These are phyloP conservation scores for Cornus controversa DNA, from an alignment of 148 eudicot species.

Conservation along the genomic window DNA sequence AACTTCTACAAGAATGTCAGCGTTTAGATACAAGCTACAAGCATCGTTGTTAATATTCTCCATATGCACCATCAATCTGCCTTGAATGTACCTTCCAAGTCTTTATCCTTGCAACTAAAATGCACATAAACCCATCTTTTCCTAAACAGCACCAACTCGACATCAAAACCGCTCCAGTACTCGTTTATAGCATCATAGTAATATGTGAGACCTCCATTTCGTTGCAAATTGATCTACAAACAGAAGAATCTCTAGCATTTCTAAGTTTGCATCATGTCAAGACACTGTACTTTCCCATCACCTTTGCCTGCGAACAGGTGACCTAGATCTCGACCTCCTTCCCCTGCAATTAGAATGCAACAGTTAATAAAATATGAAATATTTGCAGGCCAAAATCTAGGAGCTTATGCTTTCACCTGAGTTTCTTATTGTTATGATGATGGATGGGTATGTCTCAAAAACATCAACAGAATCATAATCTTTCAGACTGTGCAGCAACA, in stretches of 20 bases:
- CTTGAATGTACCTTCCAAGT: background rate
- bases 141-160: background rate
- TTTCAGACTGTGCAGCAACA: constrained; percentile 24
- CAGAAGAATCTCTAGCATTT: background rate
- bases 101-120: background rate
- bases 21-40: background rate
- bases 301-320: constrained; percentile 65
- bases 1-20: background rate
- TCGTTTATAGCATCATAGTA: no score
- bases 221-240: background rate
- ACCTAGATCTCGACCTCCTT: constrained; percentile 63
- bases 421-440: constrained; percentile 12
- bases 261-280: background rate
- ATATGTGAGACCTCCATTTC: background rate
- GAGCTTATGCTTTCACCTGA: constrained; percentile 26
- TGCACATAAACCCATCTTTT: background rate
- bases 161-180: background rate
- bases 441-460: constrained; percentile 7
- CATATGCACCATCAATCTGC: constrained; percentile 5
- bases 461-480: constrained; percentile 10
- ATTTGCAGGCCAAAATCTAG: background rate
- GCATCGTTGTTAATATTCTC: background rate
- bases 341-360: constrained; percentile 40
- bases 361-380: background rate
- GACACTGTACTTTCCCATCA: constrained; percentile 21